A percentile compares a stretch with the other conserved stretches of the same genome.
Conservation (phyloP, 495 filamentous ascomycete species). For the Neurospora africana region DNA sequence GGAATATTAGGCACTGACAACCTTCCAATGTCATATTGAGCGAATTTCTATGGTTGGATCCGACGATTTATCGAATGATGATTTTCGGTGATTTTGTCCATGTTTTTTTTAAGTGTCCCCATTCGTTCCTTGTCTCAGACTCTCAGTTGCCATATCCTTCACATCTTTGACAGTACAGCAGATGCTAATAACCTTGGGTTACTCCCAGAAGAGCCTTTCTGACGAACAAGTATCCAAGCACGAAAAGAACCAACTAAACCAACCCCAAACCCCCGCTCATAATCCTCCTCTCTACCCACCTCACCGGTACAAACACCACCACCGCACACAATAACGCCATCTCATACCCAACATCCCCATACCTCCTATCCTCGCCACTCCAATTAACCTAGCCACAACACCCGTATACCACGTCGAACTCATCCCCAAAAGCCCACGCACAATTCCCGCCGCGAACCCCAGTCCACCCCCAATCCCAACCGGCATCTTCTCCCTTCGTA, state of each 20-base stretch:
- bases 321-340: slow-evolving; percentile 39
- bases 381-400: slow-evolving; percentile 37
- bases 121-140: neutral
- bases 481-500: slow-evolving; percentile 32
- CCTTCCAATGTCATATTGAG: neutral
- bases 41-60: neutral
- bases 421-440: slow-evolving; percentile 42
- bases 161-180: too few species aligned
- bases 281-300: slow-evolving; percentile 13
- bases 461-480: slow-evolving; percentile 36
- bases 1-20: neutral
- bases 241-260: too few species aligned
- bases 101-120: neutral
- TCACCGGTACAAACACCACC: slow-evolving; percentile 21
- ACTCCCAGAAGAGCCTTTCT: too few species aligned
- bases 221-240: too few species aligned
- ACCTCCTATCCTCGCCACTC: slow-evolving; percentile 16
- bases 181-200: too few species aligned
- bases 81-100: neutral
- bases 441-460: slow-evolving; percentile 35
- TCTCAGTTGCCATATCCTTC: too few species aligned
- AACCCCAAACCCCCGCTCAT: too few species aligned
- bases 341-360: slow-evolving; percentile 49
- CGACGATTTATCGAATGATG: neutral
- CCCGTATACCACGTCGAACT: slow-evolving; percentile 41